Conservation (phyloP, 129 eudicot species). For the Helianthus annuus region DNA sequence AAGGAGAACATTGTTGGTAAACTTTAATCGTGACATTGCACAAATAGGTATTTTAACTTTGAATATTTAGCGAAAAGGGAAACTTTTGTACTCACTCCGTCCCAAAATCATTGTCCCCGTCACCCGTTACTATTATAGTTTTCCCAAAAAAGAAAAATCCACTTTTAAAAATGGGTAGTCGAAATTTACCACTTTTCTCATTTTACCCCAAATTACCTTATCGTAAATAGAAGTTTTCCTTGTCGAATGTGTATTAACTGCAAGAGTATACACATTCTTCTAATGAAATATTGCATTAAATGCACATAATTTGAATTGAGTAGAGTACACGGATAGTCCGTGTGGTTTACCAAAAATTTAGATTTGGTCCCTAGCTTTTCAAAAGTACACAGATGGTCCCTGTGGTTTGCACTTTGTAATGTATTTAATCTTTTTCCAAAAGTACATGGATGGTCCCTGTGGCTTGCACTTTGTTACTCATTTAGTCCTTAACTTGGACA, state of each 20-base stretch:
- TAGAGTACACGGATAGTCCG: too few relatives aligned
- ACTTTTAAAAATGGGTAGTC: neutral
- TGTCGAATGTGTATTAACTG: neutral
- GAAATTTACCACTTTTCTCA: neutral
- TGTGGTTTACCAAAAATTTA: too few relatives aligned
- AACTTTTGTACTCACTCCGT: neutral
- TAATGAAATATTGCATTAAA: neutral
- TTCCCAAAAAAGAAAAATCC: neutral
- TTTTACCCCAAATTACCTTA: neutral
- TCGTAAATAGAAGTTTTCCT: neutral
- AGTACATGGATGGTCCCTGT: too few relatives aligned
- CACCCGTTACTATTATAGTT: neutral
- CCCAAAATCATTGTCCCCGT: neutral
- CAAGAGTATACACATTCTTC: neutral
- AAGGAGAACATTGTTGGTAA: neutral
- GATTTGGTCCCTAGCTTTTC: too few relatives aligned
- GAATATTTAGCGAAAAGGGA: neutral
- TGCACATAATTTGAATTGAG: neutral
- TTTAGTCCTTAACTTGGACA: too few relatives aligned
- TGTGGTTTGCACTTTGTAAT: too few relatives aligned
- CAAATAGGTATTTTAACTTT: neutral
- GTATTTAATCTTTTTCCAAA: too few relatives aligned
- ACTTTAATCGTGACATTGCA: neutral
- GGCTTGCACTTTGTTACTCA: too few relatives aligned
- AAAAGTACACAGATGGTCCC: too few relatives aligned